Evolutionary conservation across 2,329 filamentous ascomycete species (phyloP), one percentile per base, ranked within the genome.

Genomic region (Ceratocystis ficicola): DNA sequence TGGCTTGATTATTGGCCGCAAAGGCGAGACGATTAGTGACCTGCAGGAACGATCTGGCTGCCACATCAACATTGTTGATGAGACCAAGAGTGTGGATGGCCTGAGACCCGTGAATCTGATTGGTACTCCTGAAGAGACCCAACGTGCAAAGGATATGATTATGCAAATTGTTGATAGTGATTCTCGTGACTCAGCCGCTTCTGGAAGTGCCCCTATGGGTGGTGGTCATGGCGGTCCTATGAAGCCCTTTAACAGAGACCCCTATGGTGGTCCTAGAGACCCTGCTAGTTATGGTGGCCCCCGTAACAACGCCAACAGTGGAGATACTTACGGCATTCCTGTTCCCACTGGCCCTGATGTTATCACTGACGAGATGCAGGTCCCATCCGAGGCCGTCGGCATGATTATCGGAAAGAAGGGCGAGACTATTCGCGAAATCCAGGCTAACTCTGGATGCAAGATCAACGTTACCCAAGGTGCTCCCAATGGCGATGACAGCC

Each of bases 371-470:
- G 86, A 85, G 50, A 90, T 96, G 69, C 86, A 85, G 70, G 90
- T 96, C 8, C 91, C 91, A 12, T 93, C 90, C 25, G 91, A 96
- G 73, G 88, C 91, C 5, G 91, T 96, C 65, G 91, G 91, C 68
- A 96, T 96, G 91, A 95, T 96, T 70, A 96, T 96, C 68, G 91
- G 92, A 69, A 95, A 95, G 79, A 89, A 90, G 66, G 91, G 91
- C 69, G 91, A 96, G 77, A 95, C 91, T 0, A 96, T 96, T 73
- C 90, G 92, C 70, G 90, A 95, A 70, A 95, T 96, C 87, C 91
- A 96, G 75, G 87, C 86, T 72, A 82, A 79, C 41, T 94, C 90
- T 4, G 88, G 89, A 59, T 96, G 92, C 81, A 95, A 95, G 78
- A 95, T 96, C 79, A 96, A 96, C 72, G 91, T 96, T 30, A 89